A percentile compares a stretch with the other conserved stretches of the same genome.
phyloP scores from a whole-genome alignment of 164 flowering plant species.

The Piper longum region DNA sequence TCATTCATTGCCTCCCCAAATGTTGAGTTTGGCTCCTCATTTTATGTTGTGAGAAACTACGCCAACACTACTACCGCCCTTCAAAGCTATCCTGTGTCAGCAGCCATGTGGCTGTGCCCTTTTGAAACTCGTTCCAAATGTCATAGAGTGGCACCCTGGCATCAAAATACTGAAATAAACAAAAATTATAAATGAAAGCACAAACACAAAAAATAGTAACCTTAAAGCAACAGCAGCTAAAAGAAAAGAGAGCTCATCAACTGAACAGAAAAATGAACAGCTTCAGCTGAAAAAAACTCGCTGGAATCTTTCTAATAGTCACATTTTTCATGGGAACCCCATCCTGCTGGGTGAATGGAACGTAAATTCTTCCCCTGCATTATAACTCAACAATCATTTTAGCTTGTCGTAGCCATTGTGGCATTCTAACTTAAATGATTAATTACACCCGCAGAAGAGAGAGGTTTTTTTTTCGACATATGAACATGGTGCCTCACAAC shows the following conservation, averaged over 20 bases:
- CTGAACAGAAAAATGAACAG: neutral
- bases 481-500: too few relatives aligned
- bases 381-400: neutral
- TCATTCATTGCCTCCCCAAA: conserved; percentile 7
- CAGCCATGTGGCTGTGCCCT: conserved; percentile 99
- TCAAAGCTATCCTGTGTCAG: conserved; percentile 36
- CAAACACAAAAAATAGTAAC: neutral
- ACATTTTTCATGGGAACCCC: conserved; percentile 76
- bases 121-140: conserved; percentile 95
- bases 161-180: neutral
- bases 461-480: too few relatives aligned
- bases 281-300: conserved; percentile 10
- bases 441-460: neutral
- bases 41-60: too few relatives aligned
- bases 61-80: too few relatives aligned
- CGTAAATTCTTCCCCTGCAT: conserved; percentile 73
- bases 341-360: conserved; percentile 72
- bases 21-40: too few relatives aligned
- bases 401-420: neutral
- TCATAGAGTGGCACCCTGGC: conserved; percentile 91
- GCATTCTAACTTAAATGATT: too few relatives aligned
- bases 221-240: neutral
- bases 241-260: neutral
- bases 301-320: conserved; percentile 90
- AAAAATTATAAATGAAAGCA: neutral